phyloP scores from a whole-genome alignment of 371 early-diverging fungal species.

The Fennellomyces sp. region DNA sequence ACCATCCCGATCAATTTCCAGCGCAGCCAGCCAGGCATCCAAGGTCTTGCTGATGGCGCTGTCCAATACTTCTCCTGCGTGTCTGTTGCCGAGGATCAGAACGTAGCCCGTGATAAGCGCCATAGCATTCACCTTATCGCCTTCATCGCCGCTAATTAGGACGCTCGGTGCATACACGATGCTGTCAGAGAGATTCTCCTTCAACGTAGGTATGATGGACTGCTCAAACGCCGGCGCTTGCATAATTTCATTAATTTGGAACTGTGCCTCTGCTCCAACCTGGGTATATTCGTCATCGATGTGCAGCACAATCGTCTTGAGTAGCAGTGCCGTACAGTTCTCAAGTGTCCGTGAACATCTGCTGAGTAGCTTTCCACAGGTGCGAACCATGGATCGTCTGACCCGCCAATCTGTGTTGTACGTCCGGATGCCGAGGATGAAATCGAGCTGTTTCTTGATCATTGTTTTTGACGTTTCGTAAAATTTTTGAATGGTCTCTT shows the following conservation, averaged over 20 bases:
- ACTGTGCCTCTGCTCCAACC: slow-evolving; percentile 32
- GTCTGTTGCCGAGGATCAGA: slow-evolving; percentile 31
- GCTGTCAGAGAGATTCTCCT: slow-evolving; percentile 44
- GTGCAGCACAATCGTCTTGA: slow-evolving; percentile 50
- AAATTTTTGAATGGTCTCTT: slow-evolving; percentile 26
- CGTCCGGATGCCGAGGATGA: slow-evolving; percentile 31
- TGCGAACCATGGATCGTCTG: slow-evolving; percentile 44
- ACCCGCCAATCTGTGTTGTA: slow-evolving; percentile 45
- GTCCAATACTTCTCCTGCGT: slow-evolving; percentile 39
- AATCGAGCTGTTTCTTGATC: slow-evolving; percentile 23
- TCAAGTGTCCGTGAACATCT: slow-evolving; percentile 44
- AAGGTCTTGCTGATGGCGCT: slow-evolving; percentile 28
- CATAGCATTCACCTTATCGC: slow-evolving; percentile 42
- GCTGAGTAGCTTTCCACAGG: slow-evolving; percentile 38
- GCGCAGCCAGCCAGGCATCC: slow-evolving; percentile 45
- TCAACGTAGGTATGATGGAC: slow-evolving; percentile 36
- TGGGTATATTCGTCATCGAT: slow-evolving; percentile 47
- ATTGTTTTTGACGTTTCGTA: slow-evolving; percentile 25
- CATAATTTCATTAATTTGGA: slow-evolving; percentile 25
- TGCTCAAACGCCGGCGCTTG: slow-evolving; percentile 12
- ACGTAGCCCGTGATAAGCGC: slow-evolving; percentile 44
- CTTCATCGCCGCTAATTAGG: slow-evolving; percentile 48
- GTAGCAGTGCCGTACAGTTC: slow-evolving; percentile 33
- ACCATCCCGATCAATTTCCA: slow-evolving; percentile 47
- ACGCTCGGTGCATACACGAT: slow-evolving; percentile 44